phyloP scores from a whole-genome alignment of 805 yeast genomes.

The Brettanomyces custersianus region DNA sequence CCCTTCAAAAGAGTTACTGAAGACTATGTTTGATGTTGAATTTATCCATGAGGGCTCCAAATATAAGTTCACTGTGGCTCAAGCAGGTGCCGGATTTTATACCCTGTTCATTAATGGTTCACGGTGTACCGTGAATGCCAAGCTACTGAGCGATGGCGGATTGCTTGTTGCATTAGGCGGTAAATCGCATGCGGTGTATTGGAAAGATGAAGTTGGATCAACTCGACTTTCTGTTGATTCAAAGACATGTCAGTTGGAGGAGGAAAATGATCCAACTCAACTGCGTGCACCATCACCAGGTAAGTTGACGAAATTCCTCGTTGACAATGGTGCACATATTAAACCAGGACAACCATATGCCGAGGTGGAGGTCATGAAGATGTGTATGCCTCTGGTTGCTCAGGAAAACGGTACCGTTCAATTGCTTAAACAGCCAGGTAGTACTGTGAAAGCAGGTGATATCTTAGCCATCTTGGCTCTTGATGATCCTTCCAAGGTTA shows the following conservation, averaged over 20 bases:
- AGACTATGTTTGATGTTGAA: conserved; percentile 86
- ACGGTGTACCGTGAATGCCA: conserved; percentile 77
- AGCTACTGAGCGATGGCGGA: conserved; percentile 92
- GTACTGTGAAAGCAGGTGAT: conserved; percentile 95
- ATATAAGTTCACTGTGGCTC: conserved; percentile 93
- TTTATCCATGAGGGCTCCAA: conserved; percentile 91
- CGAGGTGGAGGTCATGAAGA: conserved; percentile 98
- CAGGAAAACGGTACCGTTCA: conserved; percentile 91
- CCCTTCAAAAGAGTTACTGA: conserved; percentile 70
- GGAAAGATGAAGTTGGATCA: conserved; percentile 96
- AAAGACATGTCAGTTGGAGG: conserved; percentile 88
- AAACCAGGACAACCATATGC: conserved; percentile 90
- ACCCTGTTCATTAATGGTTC: conserved; percentile 92
- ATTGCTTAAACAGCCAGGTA: conserved; percentile 93
- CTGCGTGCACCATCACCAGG: conserved; percentile 99
- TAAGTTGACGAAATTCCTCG: conserved; percentile 85
- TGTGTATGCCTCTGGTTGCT: conserved; percentile 96
- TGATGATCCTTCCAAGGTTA: conserved; percentile 95
- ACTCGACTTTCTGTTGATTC: conserved; percentile 93
- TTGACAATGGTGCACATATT: conserved; percentile 93
- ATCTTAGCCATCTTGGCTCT: conserved; percentile 88
- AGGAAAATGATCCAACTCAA: conserved; percentile 97
- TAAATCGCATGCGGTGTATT: conserved; percentile 88
- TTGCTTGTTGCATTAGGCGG: conserved; percentile 82
- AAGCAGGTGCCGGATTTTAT: conserved; percentile 77